Conservation (phyloP, 1,139 yeast genomes). For the Geotrichum carabidarum region DNA sequence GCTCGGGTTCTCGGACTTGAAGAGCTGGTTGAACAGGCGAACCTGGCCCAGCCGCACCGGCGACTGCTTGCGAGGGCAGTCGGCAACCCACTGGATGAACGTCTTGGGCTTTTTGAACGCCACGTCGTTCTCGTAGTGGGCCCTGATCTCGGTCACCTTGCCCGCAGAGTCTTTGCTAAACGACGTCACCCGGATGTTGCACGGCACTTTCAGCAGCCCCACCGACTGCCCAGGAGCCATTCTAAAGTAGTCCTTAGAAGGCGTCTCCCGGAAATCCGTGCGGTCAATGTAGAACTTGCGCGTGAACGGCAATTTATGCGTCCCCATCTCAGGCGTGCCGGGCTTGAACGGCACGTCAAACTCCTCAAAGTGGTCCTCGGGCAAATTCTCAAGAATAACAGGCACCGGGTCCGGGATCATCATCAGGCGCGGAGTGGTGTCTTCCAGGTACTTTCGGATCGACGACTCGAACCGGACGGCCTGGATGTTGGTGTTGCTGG, state of each 20-base stretch:
- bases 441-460: slow-evolving; percentile 80
- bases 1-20: slow-evolving; percentile 86
- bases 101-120: slow-evolving; percentile 79
- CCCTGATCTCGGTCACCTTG: slow-evolving; percentile 63
- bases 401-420: slow-evolving; percentile 83
- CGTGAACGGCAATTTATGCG: slow-evolving; percentile 70
- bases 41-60: slow-evolving; percentile 68
- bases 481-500: slow-evolving; percentile 87
- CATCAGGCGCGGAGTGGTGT: slow-evolving; percentile 91
- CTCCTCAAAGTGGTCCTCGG: slow-evolving; percentile 64
- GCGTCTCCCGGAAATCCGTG: slow-evolving; percentile 73
- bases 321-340: slow-evolving; percentile 67
- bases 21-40: slow-evolving; percentile 80
- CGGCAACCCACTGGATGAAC: slow-evolving; percentile 94
- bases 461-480: slow-evolving; percentile 84
- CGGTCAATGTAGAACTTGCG: slow-evolving; percentile 78
- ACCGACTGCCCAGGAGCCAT: slow-evolving; percentile 92
- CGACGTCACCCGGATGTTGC: slow-evolving; percentile 67
- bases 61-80: slow-evolving; percentile 52
- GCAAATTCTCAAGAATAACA: slow-evolving; percentile 75
- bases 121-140: slow-evolving; percentile 67
- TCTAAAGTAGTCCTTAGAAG: slow-evolving; percentile 66
- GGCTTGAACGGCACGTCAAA: slow-evolving; percentile 87
- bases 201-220: slow-evolving; percentile 91
- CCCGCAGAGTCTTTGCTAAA: slow-evolving; percentile 63